Percentiles rank a stretch among this genome's conserved stretches.
phyloP scores from a whole-genome alignment of 2,329 filamentous ascomycete species.

The Teratosphaeria nubilosa region DNA sequence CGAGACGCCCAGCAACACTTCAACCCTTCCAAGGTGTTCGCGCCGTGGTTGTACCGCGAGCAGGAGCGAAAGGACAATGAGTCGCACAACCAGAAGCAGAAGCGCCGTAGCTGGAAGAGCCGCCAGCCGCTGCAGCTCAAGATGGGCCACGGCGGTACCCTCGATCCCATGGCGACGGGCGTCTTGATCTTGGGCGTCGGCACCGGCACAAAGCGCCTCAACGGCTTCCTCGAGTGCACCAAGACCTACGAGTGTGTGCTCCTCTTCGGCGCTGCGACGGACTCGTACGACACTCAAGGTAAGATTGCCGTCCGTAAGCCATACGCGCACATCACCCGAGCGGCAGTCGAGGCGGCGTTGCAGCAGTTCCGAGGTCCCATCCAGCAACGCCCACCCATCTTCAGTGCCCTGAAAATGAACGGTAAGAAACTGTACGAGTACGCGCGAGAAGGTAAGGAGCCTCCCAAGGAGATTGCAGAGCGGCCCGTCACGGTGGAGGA shows the following conservation, averaged over 20 bases:
- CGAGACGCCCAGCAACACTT: constrained; percentile 79
- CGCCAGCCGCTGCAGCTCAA: constrained; percentile 63
- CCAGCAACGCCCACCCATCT: constrained; percentile 84
- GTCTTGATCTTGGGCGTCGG: constrained; percentile 85
- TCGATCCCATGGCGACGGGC: constrained; percentile 88
- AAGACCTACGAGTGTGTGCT: constrained; percentile 89
- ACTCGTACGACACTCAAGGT: constrained; percentile 81
- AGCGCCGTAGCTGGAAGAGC: constrained; percentile 42
- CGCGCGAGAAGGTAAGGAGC: constrained; percentile 75
- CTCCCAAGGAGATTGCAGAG: constrained; percentile 75
- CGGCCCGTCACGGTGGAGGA: constrained; percentile 68
- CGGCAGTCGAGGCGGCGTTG: constrained; percentile 67
- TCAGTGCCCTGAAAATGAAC: constrained; percentile 84
- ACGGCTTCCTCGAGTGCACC: constrained; percentile 72
- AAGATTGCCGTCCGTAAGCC: constrained; percentile 66
- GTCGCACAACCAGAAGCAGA: constrained; percentile 48
- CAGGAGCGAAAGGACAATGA: constrained; percentile 47
- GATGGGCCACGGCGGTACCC: constrained; percentile 89
- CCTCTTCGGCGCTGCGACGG: constrained; percentile 83
- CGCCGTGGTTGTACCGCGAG: constrained; percentile 62
- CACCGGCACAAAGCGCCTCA: constrained; percentile 72
- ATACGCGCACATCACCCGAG: constrained; percentile 72
- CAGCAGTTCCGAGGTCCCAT: constrained; percentile 68
- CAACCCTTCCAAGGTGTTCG: constrained; percentile 70
- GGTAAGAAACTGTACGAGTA: constrained; percentile 96